These are phyloP conservation scores for Pachysolen tannophilus DNA, from an alignment of 805 yeast genomes.

Conservation along the genomic window DNA sequence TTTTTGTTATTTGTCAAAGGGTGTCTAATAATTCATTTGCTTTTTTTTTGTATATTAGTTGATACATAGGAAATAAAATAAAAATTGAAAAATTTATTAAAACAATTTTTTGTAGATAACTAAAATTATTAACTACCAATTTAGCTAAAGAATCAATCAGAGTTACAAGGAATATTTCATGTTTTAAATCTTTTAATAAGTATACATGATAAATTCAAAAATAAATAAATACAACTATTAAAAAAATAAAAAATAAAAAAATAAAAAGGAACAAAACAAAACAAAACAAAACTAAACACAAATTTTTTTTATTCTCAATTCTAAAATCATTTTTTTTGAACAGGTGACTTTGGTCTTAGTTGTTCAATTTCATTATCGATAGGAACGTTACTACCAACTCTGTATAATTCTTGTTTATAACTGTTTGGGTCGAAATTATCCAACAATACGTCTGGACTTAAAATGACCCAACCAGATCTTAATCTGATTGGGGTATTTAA, in stretches of 20 bases:
- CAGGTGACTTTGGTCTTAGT: constrained; percentile 80
- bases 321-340: background rate
- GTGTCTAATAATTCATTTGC: too few relatives aligned
- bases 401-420: constrained; percentile 35
- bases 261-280: background rate
- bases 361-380: constrained; percentile 66
- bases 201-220: constrained; percentile 5
- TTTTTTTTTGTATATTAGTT: too few relatives aligned
- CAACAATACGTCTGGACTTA: constrained; percentile 75
- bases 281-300: background rate
- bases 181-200: too few relatives aligned
- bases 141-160: too few relatives aligned
- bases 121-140: too few relatives aligned
- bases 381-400: constrained; percentile 52
- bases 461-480: constrained; percentile 87
- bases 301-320: too few relatives aligned
- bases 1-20: too few relatives aligned
- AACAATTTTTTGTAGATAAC: too few relatives aligned
- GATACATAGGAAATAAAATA: too few relatives aligned
- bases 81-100: too few relatives aligned
- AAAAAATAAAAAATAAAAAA: background rate
- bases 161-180: too few relatives aligned
- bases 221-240: background rate
- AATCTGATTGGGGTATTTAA: constrained; percentile 51
- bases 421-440: constrained; percentile 53